Evolutionary conservation across 306 rosid species (phyloP).

Genomic region (Phaseolus lunatus): DNA sequence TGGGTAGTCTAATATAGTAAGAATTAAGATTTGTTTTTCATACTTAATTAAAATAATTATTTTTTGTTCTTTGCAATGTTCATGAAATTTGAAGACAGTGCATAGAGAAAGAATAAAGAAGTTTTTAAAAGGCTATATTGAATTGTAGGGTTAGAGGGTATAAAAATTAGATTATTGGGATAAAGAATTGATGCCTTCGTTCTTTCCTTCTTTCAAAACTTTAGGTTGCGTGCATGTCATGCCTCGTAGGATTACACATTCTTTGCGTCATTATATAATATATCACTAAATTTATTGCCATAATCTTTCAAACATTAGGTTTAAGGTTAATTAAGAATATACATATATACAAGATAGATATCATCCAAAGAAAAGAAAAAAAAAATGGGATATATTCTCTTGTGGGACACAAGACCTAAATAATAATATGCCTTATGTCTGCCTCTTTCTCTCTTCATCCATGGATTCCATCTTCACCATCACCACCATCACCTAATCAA

Average conservation of each 20-base stretch:
- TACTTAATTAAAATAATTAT: too few relatives aligned
- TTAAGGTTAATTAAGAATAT: slow-evolving; percentile 37
- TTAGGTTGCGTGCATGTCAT: slow-evolving; percentile 46
- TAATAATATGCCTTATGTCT: slow-evolving; percentile 56
- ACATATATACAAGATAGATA: not conserved
- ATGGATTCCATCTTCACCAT: slow-evolving; percentile 50
- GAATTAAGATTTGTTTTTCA: too few relatives aligned
- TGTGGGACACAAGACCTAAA: slow-evolving; percentile 47
- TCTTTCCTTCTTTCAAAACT: slow-evolving; percentile 47
- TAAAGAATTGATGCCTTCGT: slow-evolving; percentile 53
- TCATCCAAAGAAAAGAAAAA: slow-evolving; percentile 44
- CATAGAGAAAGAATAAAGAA: too few relatives aligned
- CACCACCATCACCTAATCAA: not conserved
- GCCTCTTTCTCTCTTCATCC: slow-evolving; percentile 39
- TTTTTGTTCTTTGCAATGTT: too few relatives aligned
- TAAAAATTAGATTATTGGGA: slow-evolving; percentile 39
- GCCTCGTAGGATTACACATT: slow-evolving; percentile 20
- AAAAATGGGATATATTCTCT: slow-evolving; percentile 56
- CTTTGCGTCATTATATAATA: slow-evolving; percentile 22
- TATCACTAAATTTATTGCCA: not conserved
- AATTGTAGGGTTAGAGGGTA: slow-evolving; percentile 39
- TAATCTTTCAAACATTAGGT: slow-evolving; percentile 18
- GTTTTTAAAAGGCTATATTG: not conserved
- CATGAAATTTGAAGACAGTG: too few relatives aligned
- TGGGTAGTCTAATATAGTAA: too few relatives aligned